Percentiles rank a stretch among this genome's conserved stretches.
Evolutionary conservation across 169 alveolate species (phyloP).

Genomic region (Toxoplasma gondii): DNA sequence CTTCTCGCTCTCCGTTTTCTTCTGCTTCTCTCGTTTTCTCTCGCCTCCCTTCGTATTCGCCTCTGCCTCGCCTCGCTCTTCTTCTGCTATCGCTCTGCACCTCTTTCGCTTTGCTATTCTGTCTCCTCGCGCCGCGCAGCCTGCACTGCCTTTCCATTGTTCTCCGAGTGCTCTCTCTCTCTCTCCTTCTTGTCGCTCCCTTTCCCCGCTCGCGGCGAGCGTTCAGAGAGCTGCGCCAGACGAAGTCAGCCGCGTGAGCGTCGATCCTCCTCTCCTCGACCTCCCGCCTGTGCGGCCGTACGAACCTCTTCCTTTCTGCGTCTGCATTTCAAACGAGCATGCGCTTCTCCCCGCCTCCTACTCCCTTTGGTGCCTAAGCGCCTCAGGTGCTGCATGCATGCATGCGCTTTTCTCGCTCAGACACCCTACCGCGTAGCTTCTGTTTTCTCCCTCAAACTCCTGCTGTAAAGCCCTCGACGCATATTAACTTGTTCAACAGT

Average conservation of each 20-base stretch:
- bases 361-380: conserved; percentile 61
- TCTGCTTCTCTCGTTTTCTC: too few relatives aligned
- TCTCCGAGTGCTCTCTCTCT: too few relatives aligned
- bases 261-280: conserved; percentile 65
- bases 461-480: too few relatives aligned
- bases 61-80: too few relatives aligned
- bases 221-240: conserved; percentile 14
- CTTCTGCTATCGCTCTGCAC: neutral
- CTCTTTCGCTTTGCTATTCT: neutral
- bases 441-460: neutral
- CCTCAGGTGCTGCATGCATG: conserved; percentile 48
- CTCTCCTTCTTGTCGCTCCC: neutral
- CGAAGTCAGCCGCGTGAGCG: conserved; percentile 16
- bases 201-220: neutral
- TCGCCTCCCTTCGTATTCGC: too few relatives aligned
- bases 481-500: neutral
- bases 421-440: neutral
- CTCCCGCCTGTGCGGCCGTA: conserved; percentile 68
- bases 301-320: conserved; percentile 57
- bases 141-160: too few relatives aligned
- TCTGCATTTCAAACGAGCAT: conserved; percentile 64
- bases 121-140: neutral
- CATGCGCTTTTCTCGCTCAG: neutral
- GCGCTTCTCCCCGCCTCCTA: conserved; percentile 56
- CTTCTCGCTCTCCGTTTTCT: too few relatives aligned